A percentile compares a stretch with the other conserved stretches of the same genome.
These are phyloP conservation scores for Rugonectria rugulosa DNA, from an alignment of 2,329 filamentous ascomycete genomes.

Conservation along the genomic window DNA sequence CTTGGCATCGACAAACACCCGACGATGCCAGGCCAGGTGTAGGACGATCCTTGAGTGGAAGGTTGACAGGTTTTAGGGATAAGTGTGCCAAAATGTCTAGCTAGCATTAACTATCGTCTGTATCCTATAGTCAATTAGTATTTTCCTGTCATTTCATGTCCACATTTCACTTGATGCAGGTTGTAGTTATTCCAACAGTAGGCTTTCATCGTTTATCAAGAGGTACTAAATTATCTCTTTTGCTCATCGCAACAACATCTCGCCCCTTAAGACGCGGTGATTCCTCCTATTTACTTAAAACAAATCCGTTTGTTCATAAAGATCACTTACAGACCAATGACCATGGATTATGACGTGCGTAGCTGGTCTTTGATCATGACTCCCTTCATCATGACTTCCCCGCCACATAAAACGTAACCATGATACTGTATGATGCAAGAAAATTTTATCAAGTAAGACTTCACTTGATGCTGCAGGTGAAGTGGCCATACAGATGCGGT, in stretches of 20 bases:
- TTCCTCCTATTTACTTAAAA: too few species aligned
- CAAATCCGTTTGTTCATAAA: too few species aligned
- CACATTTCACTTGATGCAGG: not conserved
- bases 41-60: constrained; percentile 14
- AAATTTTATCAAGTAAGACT: too few species aligned
- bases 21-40: constrained; percentile 29
- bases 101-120: constrained; percentile 36
- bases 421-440: too few species aligned
- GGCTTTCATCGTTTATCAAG: not conserved
- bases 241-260: too few species aligned
- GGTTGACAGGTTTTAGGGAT: constrained; percentile 43
- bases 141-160: constrained; percentile 35
- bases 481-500: too few species aligned
- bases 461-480: too few species aligned
- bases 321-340: too few species aligned
- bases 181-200: not conserved
- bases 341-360: too few species aligned
- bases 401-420: not conserved
- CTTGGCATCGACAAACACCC: constrained; percentile 44
- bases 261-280: too few species aligned
- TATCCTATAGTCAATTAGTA: constrained; percentile 40
- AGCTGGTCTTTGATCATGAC: not conserved
- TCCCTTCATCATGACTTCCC: too few species aligned
- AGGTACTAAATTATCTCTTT: too few species aligned
- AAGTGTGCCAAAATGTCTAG: constrained; percentile 37